phyloP scores from a whole-genome alignment of 768 basidiomycete species.

The Tricholomella constricta region DNA sequence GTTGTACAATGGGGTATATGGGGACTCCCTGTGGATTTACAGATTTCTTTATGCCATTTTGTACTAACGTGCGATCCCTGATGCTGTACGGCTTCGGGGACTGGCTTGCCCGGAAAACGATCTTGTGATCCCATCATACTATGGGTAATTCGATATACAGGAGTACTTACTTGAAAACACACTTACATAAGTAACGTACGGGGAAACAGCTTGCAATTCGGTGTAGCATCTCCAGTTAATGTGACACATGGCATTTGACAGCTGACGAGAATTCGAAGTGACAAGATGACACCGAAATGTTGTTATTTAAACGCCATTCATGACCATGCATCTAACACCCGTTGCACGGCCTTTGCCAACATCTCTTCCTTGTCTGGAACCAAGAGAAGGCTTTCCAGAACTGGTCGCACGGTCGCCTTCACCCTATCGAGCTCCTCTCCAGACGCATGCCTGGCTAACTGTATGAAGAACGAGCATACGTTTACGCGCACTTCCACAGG shows the following conservation, averaged over 20 bases:
- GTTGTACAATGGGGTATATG: not conserved
- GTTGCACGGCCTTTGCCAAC: constrained; percentile 39
- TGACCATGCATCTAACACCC: constrained; percentile 44
- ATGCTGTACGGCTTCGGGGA: not conserved
- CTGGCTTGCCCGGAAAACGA: not conserved
- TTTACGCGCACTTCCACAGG: constrained; percentile 80
- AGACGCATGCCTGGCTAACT: constrained; percentile 55
- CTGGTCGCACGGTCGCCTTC: constrained; percentile 51
- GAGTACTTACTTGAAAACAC: too few species aligned
- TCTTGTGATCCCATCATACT: too few species aligned
- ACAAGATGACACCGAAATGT: not conserved
- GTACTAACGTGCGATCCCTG: not conserved
- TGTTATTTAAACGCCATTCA: constrained; percentile 14
- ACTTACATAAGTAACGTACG: too few species aligned
- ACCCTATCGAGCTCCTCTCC: constrained; percentile 50
- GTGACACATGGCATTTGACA: not conserved
- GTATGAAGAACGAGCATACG: constrained; percentile 69
- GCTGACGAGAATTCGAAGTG: not conserved
- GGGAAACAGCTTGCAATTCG: too few species aligned
- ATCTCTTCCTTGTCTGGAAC: constrained; percentile 45
- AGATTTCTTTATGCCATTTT: not conserved
- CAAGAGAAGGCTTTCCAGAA: constrained; percentile 53
- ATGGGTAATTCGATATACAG: too few species aligned
- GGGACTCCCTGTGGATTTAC: too few species aligned
- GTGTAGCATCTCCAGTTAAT: too few species aligned